Conservation (phyloP, 257 asterid species). For the Perilla frutescens region DNA sequence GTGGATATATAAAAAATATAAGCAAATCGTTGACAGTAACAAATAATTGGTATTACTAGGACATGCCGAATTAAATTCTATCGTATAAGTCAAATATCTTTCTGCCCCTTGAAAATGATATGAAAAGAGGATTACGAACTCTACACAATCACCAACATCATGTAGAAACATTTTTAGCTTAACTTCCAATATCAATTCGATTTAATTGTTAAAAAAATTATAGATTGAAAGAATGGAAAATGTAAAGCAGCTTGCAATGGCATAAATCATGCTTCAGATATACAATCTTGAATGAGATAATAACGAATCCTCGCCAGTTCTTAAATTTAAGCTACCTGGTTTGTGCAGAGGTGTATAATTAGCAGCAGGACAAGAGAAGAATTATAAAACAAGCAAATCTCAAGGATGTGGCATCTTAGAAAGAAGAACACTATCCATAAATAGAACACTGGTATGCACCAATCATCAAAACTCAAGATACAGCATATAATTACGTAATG, state of each 20-base stretch:
- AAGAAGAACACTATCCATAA: no score
- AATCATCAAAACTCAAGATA: conserved; percentile 8
- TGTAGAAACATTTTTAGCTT: conserved; percentile 11
- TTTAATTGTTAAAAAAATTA: background rate
- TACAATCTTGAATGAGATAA: no score
- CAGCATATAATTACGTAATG: conserved; percentile 8
- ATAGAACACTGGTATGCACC: background rate
- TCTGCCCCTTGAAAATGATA: background rate
- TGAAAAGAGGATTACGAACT: background rate
- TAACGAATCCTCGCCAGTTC: conserved; percentile 4
- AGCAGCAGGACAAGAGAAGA: conserved; percentile 5
- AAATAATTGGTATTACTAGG: no score
- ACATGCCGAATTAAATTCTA: no score
- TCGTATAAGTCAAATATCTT: no score
- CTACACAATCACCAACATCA: background rate
- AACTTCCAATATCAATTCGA: conserved; percentile 22
- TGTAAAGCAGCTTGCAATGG: no score
- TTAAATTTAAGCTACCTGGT: background rate
- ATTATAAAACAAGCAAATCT: background rate
- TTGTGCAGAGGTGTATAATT: background rate
- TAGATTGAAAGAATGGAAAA: no score
- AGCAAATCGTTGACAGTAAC: no score
- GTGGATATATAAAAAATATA: background rate
- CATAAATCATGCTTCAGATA: no score
- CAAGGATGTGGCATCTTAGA: no score